Conservation (phyloP, 352 stramenopile genomes). For the Thalassiosira exigua region DNA sequence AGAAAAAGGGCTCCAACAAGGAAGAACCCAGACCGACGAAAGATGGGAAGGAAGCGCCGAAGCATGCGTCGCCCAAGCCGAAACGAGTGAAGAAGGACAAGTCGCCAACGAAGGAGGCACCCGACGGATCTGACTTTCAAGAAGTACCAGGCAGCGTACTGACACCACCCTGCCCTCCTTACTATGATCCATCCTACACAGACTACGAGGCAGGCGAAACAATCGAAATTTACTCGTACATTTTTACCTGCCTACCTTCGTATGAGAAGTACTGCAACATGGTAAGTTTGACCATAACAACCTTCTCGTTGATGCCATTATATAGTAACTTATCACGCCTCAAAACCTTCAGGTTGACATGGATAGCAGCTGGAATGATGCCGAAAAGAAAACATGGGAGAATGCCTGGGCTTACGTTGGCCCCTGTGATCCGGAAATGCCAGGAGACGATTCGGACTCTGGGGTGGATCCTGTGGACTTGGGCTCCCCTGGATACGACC, state of each 20-base stretch:
- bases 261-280: conserved; percentile 5
- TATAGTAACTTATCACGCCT: no score
- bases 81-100: not conserved
- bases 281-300: no score
- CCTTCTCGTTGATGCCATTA: no score
- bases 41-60: not conserved
- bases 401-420: conserved; percentile 8
- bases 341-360: no score
- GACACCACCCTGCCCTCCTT: conserved; percentile 1
- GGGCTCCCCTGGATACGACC: not conserved
- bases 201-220: not conserved
- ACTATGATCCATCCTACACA: not conserved
- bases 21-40: not conserved
- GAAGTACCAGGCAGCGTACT: not conserved
- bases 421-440: not conserved
- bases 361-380: not conserved
- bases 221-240: not conserved
- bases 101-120: not conserved
- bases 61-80: not conserved
- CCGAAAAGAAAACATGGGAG: conserved; percentile 1
- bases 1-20: not conserved
- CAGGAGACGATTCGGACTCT: not conserved
- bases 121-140: not conserved
- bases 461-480: not conserved
- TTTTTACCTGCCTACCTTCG: not conserved